These are phyloP conservation scores for Xylogone sp. DNA, from an alignment of 2,329 filamentous ascomycete species.

Conservation along the genomic window DNA sequence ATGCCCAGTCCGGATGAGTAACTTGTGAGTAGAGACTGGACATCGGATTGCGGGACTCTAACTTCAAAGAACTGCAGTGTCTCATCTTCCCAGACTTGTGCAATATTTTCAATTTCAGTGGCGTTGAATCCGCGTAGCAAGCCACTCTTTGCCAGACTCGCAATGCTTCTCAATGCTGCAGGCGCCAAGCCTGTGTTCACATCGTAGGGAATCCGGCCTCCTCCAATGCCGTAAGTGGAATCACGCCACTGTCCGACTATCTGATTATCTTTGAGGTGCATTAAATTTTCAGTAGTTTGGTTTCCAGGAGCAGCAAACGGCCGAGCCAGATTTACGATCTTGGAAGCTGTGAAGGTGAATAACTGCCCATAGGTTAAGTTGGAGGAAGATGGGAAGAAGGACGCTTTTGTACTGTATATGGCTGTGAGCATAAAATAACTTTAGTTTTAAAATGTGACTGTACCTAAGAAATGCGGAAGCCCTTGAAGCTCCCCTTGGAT, in stretches of 20 bases:
- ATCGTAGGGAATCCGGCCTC: constrained; percentile 60
- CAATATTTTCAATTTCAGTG: constrained; percentile 41
- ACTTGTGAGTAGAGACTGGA: constrained; percentile 40
- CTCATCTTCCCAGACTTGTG: constrained; percentile 58
- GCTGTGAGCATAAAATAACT: not conserved
- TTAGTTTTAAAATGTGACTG: not conserved
- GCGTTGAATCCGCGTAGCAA: constrained; percentile 39
- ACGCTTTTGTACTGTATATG: constrained; percentile 40
- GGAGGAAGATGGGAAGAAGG: constrained; percentile 45
- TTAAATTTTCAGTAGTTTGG: constrained; percentile 49
- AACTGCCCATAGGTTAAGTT: constrained; percentile 51
- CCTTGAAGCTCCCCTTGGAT: constrained; percentile 35
- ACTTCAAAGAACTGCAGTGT: constrained; percentile 55
- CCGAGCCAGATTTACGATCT: constrained; percentile 52
- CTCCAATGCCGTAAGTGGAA: constrained; percentile 54
- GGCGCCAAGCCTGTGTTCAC: constrained; percentile 62
- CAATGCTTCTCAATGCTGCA: constrained; percentile 56
- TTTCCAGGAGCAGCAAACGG: constrained; percentile 45
- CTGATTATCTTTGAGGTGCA: constrained; percentile 51
- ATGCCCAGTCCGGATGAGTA: constrained; percentile 45
- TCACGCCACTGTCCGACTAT: constrained; percentile 62
- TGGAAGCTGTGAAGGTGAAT: constrained; percentile 48
- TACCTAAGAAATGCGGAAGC: constrained; percentile 31
- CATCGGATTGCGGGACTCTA: constrained; percentile 38
- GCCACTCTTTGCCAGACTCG: constrained; percentile 42